Conservation (phyloP, 768 basidiomycete genomes). For the Tephrocybe rancida region DNA sequence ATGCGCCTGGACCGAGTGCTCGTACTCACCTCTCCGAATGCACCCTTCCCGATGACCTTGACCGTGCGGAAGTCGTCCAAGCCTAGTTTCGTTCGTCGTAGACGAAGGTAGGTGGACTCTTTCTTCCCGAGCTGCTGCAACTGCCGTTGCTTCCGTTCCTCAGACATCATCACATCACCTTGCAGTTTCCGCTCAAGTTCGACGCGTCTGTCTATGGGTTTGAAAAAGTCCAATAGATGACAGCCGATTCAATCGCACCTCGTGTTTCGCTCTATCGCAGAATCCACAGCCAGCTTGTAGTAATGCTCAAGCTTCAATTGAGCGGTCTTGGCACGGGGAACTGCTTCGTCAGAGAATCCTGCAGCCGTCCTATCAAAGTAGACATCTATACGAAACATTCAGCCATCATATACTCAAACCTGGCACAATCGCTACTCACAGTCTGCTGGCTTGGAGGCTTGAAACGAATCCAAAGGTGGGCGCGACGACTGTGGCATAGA, state of each 20-base stretch:
- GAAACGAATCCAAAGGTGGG: slow-evolving; percentile 10
- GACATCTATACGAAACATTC: slow-evolving; percentile 61
- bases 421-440: slow-evolving; percentile 26
- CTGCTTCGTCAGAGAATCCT: slow-evolving; percentile 78
- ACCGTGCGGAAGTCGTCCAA: slow-evolving; percentile 94
- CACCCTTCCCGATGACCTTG: slow-evolving; percentile 98
- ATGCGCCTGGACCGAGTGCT: not conserved
- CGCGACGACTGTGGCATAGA: slow-evolving; percentile 13
- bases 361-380: slow-evolving; percentile 85
- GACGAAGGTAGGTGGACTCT: slow-evolving; percentile 85
- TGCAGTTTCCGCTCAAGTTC: slow-evolving; percentile 84
- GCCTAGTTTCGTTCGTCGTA: slow-evolving; percentile 87
- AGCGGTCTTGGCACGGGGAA: slow-evolving; percentile 85
- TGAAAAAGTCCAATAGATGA: not conserved
- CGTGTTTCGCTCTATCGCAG: slow-evolving; percentile 91
- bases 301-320: slow-evolving; percentile 96
- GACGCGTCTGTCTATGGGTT: slow-evolving; percentile 63
- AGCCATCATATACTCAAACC: not conserved
- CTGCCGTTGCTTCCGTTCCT: slow-evolving; percentile 87
- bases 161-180: slow-evolving; percentile 66
- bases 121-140: slow-evolving; percentile 83
- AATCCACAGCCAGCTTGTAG: slow-evolving; percentile 96
- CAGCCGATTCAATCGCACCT: slow-evolving; percentile 50
- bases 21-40: slow-evolving; percentile 87
- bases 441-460: slow-evolving; percentile 30